Percentiles rank a stretch among this genome's conserved stretches.
phyloP scores from a whole-genome alignment of 2,329 filamentous ascomycete species.

The Colletotrichum chrysophilum region DNA sequence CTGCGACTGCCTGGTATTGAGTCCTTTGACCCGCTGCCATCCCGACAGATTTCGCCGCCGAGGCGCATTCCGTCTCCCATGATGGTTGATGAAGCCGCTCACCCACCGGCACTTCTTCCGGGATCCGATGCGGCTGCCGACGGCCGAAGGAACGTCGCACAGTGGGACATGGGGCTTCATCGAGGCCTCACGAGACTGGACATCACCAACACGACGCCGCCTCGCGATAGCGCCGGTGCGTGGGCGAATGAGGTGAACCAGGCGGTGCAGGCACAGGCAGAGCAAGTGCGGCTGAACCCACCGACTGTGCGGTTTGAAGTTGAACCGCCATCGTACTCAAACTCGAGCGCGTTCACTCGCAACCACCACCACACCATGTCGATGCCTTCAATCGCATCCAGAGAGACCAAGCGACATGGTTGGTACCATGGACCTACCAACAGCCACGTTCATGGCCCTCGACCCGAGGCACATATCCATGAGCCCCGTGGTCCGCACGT shows the following conservation, averaged over 20 bases:
- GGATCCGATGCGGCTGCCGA: conserved; percentile 39
- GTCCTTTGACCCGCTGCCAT: conserved; percentile 81
- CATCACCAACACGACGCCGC: conserved; percentile 58
- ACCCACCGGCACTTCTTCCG: conserved; percentile 39
- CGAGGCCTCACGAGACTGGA: conserved; percentile 71
- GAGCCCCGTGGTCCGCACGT: conserved; percentile 49
- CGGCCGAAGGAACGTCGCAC: conserved; percentile 55
- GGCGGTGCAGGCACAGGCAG: conserved; percentile 59
- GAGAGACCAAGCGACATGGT: conserved; percentile 69
- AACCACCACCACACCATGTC: conserved; percentile 65
- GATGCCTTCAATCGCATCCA: conserved; percentile 59
- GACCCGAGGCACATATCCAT: conserved; percentile 28
- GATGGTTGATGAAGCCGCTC: conserved; percentile 67
- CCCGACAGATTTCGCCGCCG: conserved; percentile 65
- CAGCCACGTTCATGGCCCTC: conserved; percentile 28
- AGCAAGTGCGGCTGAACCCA: conserved; percentile 50
- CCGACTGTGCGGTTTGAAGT: conserved; percentile 61
- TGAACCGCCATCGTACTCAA: conserved; percentile 39
- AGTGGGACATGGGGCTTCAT: conserved; percentile 71
- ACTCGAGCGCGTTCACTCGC: conserved; percentile 12
- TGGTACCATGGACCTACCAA: conserved; percentile 70
- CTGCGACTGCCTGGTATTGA: conserved; percentile 87
- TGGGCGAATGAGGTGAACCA: conserved; percentile 64
- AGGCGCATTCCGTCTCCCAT: conserved; percentile 76
- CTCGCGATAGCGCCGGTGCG: conserved; percentile 54